phyloP scores from a whole-genome alignment of 2,329 filamentous ascomycete genomes.

The Hyphodiscus sp. region DNA sequence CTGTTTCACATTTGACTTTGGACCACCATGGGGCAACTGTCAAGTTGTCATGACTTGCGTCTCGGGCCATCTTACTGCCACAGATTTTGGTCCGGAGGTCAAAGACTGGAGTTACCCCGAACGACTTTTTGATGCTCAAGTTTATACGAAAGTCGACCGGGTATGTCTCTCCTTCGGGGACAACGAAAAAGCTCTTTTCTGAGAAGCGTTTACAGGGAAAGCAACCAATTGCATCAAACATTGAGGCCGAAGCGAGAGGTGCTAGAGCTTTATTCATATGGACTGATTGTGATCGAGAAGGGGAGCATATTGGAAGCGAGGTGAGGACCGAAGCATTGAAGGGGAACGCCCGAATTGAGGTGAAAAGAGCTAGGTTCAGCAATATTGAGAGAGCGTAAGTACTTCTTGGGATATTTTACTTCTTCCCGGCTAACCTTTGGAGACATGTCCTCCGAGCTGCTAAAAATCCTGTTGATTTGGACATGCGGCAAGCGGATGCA shows the following conservation, averaged over 20 bases:
- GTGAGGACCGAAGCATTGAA: conserved; percentile 74
- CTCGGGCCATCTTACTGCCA: conserved; percentile 74
- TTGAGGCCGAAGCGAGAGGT: conserved; percentile 67
- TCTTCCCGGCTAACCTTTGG: conserved; percentile 5
- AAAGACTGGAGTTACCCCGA: conserved; percentile 70
- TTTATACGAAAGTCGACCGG: conserved; percentile 60
- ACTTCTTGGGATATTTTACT: not conserved
- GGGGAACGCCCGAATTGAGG: conserved; percentile 65
- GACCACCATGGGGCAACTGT: conserved; percentile 70
- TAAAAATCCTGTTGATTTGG: conserved; percentile 66
- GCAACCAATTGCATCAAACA: conserved; percentile 75
- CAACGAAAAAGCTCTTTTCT: not conserved
- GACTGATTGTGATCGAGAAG: conserved; percentile 98
- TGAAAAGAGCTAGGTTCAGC: conserved; percentile 87
- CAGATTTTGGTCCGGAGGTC: conserved; percentile 69
- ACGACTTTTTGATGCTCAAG: conserved; percentile 73
- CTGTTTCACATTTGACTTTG: conserved; percentile 83
- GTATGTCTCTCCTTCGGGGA: conserved; percentile 37
- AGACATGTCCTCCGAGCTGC: conserved; percentile 86
- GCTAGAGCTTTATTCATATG: conserved; percentile 83
- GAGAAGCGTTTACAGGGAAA: conserved; percentile 57
- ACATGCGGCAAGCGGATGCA: conserved; percentile 80
- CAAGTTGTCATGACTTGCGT: conserved; percentile 92
- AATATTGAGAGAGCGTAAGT: conserved; percentile 85
- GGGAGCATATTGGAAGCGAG: conserved; percentile 91